phyloP scores from a whole-genome alignment of 495 filamentous ascomycete species.

The Aspergillus ostianus region DNA sequence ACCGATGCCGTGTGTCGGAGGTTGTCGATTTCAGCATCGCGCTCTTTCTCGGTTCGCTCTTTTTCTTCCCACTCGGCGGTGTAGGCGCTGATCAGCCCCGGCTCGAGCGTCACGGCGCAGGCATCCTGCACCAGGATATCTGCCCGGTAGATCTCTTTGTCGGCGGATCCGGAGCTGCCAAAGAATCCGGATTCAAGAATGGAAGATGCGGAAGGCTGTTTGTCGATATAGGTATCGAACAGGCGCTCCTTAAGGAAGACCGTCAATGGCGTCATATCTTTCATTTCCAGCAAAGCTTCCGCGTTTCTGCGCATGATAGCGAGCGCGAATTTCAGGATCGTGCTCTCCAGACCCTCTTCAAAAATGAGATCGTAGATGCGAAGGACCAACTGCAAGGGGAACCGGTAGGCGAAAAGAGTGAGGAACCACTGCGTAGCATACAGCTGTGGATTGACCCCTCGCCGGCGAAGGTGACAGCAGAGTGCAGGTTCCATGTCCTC shows the following conservation, averaged over 20 bases:
- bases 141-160: constrained; percentile 94
- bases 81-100: constrained; percentile 76
- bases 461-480: constrained; percentile 89
- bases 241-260: constrained; percentile 88
- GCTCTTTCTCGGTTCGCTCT: constrained; percentile 70
- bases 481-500: constrained; percentile 93
- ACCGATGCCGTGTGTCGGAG: constrained; percentile 62
- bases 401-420: constrained; percentile 97
- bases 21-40: constrained; percentile 77
- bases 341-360: constrained; percentile 86
- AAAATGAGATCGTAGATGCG: constrained; percentile 96
- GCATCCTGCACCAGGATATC: constrained; percentile 93
- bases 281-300: constrained; percentile 73
- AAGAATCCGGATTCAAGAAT: constrained; percentile 98
- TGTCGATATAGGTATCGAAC: constrained; percentile 96
- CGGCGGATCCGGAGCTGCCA: constrained; percentile 80
- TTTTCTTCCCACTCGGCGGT: constrained; percentile 90
- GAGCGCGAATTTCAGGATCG: constrained; percentile 89
- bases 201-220: constrained; percentile 78
- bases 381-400: constrained; percentile 92
- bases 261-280: constrained; percentile 84
- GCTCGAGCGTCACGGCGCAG: constrained; percentile 81
- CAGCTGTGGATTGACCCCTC: constrained; percentile 82
- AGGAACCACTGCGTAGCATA: constrained; percentile 99
- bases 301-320: constrained; percentile 94